A percentile compares a stretch with the other conserved stretches of the same genome.
phyloP scores from a whole-genome alignment of 306 rosid species.

The Cucumis hystrix region DNA sequence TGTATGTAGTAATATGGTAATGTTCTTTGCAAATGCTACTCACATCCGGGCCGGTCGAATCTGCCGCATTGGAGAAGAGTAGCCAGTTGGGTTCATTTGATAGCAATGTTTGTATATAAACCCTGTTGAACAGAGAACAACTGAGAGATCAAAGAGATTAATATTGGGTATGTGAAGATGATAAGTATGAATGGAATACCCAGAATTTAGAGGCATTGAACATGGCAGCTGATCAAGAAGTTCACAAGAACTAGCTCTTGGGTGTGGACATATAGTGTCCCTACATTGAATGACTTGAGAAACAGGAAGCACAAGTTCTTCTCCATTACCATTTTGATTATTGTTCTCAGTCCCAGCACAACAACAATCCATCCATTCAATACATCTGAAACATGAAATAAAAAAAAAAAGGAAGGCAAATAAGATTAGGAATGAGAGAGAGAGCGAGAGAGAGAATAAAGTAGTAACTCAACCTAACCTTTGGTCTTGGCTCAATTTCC shows the following conservation, averaged over 20 bases:
- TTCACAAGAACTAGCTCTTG: conserved; percentile 43
- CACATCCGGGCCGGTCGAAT: conserved; percentile 23
- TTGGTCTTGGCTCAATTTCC: conserved; percentile 80
- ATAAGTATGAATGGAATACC: conserved; percentile 25
- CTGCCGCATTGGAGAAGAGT: conserved; percentile 27
- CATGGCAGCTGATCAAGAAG: conserved; percentile 54
- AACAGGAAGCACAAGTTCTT: conserved; percentile 45
- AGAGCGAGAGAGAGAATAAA: not conserved
- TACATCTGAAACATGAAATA: conserved; percentile 33
- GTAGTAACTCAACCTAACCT: conserved; percentile 25
- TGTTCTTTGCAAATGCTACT: not conserved
- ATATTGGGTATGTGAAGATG: not conserved
- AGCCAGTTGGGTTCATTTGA: conserved; percentile 71
- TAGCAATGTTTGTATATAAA: conserved; percentile 50
- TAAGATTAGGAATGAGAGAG: not conserved
- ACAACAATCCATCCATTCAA: conserved; percentile 75
- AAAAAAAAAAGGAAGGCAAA: too few species aligned
- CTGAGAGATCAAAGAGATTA: not conserved
- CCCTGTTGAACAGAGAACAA: conserved; percentile 25
- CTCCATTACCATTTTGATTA: conserved; percentile 32
- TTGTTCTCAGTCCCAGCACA: conserved; percentile 56
- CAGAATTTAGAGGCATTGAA: conserved; percentile 53
- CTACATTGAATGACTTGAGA: conserved; percentile 54
- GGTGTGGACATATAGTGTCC: conserved; percentile 53
- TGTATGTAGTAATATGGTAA: not conserved